Conservation (phyloP, 108 stramenopile genomes). For the Stephanodiscus triporus region DNA sequence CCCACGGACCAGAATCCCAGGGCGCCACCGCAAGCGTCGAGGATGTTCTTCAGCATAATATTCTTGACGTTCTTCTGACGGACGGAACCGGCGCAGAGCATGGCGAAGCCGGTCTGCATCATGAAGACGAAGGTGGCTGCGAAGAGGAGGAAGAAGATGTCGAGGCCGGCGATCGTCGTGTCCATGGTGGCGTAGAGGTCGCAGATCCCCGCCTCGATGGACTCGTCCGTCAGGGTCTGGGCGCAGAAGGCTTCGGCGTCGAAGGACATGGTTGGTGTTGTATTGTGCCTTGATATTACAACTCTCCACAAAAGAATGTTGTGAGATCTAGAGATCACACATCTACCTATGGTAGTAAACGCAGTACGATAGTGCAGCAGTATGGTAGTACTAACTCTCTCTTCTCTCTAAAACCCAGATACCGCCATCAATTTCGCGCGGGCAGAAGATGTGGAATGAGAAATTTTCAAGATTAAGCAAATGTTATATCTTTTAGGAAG, state of each 20-base stretch:
- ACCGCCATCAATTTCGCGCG: too few species aligned
- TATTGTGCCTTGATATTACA: too few species aligned
- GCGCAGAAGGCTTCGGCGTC: conserved; percentile 2
- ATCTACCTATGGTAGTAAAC: too few species aligned
- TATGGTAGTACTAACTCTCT: too few species aligned
- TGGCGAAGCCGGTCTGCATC: conserved; percentile 84
- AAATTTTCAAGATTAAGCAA: too few species aligned
- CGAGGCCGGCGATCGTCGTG: conserved; percentile 18
- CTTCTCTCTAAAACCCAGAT: too few species aligned
- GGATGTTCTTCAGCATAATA: conserved; percentile 71
- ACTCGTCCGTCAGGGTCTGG: neutral
- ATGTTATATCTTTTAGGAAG: too few species aligned
- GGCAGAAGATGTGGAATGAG: too few species aligned
- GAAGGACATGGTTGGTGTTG: conserved; percentile 6
- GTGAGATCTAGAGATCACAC: too few species aligned
- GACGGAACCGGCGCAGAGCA: conserved; percentile 74
- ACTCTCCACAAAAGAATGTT: too few species aligned
- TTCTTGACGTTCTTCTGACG: conserved; percentile 63
- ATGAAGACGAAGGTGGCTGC: conserved; percentile 59
- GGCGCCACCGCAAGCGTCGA: conserved; percentile 63
- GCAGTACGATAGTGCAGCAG: too few species aligned
- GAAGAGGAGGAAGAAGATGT: conserved; percentile 46
- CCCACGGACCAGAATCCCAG: conserved; percentile 62
- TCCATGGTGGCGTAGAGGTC: conserved; percentile 7
- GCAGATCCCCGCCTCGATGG: conserved; percentile 12